Conservation (phyloP, 495 filamentous ascomycete species). For the Neurospora tetraspora region DNA sequence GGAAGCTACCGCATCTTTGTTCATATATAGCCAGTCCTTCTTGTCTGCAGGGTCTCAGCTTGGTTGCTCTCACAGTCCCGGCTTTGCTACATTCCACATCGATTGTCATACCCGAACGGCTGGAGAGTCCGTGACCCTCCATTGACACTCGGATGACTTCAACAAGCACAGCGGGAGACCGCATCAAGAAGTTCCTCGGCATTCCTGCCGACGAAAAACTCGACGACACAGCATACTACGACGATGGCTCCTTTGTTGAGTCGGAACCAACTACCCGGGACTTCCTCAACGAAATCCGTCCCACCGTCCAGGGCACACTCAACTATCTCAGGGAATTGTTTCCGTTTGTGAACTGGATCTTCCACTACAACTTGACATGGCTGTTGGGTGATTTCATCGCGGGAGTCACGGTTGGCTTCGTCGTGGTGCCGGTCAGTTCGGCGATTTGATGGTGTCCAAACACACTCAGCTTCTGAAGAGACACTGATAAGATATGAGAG, state of each 20-base stretch:
- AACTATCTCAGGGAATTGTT: constrained; percentile 44
- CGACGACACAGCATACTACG: constrained; percentile 12
- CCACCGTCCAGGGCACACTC: constrained; percentile 37
- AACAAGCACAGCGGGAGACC: constrained; percentile 13
- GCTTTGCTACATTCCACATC: neutral
- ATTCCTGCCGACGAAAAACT: constrained; percentile 14
- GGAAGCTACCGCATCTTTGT: neutral
- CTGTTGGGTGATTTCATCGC: constrained; percentile 38
- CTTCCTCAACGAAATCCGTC: constrained; percentile 51
- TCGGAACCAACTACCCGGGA: constrained; percentile 61
- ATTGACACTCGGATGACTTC: neutral
- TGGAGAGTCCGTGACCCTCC: neutral
- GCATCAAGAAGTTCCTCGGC: constrained; percentile 21
- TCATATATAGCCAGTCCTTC: constrained; percentile 12
- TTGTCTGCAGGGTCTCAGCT: neutral
- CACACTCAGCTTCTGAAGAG: constrained; percentile 11
- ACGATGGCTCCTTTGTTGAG: constrained; percentile 61
- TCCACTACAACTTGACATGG: constrained; percentile 43
- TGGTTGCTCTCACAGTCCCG: neutral
- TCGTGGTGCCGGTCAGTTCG: constrained; percentile 14
- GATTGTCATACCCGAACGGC: neutral
- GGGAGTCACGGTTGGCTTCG: constrained; percentile 24
- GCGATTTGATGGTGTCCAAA: neutral
- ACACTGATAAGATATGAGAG: constrained; percentile 36
- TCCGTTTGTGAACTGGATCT: constrained; percentile 41